Percentiles rank a stretch among this genome's conserved stretches.
phyloP scores from a whole-genome alignment of 129 eudicot species.

The Ambrosia trifida region DNA sequence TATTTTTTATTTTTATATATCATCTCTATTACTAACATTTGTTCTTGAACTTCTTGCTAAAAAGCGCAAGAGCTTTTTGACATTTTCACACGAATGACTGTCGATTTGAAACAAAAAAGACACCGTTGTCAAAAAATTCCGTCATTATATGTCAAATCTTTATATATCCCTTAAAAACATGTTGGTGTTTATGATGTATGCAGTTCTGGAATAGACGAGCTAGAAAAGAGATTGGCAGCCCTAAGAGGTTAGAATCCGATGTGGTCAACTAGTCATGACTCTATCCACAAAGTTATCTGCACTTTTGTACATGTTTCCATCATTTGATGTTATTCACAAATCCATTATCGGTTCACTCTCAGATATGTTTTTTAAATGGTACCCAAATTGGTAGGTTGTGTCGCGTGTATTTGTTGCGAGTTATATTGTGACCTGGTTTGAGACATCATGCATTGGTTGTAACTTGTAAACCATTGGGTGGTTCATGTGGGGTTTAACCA shows the following conservation, averaged over 20 bases:
- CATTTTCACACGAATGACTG: not conserved
- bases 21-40: not conserved
- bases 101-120: not conserved
- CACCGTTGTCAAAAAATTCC: not conserved
- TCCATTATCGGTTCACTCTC: constrained; percentile 18
- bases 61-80: constrained; percentile 4
- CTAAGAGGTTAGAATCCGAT: constrained; percentile 45
- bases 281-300: constrained; percentile 20
- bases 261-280: constrained; percentile 17
- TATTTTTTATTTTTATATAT: too few species aligned
- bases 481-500: too few species aligned
- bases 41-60: not conserved
- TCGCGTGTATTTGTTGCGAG: constrained; percentile 15
- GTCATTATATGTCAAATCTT: not conserved
- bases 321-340: constrained; percentile 33
- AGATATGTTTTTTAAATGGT: constrained; percentile 16
- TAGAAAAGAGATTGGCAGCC: constrained; percentile 95
- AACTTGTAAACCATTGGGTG: not conserved
- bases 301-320: constrained; percentile 33
- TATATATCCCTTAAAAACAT: not conserved
- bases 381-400: constrained; percentile 21
- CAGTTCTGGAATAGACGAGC: constrained; percentile 85
- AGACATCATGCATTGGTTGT: not conserved
- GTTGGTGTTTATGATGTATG: constrained; percentile 23
- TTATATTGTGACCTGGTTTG: not conserved